Evolutionary conservation across 257 asterid species (phyloP).

Genomic region (Petunia secreta): DNA sequence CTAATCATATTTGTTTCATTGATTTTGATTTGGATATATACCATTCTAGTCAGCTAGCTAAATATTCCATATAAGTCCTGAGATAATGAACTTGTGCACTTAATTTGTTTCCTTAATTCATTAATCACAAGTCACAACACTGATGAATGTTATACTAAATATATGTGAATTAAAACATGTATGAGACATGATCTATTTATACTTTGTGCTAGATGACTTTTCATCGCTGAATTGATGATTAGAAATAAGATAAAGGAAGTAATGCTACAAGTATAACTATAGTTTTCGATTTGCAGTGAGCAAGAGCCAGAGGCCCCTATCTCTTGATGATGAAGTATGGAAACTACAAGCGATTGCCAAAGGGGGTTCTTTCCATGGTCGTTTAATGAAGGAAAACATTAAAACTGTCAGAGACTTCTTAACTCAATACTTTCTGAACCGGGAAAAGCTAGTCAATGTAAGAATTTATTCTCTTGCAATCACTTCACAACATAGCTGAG

Average conservation of each 20-base stretch:
- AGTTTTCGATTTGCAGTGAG: neutral
- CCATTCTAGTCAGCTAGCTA: no score
- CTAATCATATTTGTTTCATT: neutral
- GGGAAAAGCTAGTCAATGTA: slow-evolving; percentile 4
- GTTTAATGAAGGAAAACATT: slow-evolving; percentile 19
- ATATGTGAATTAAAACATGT: no score
- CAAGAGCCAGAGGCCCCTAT: neutral
- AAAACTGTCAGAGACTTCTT: slow-evolving; percentile 19
- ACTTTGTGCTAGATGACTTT: neutral
- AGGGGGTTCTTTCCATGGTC: neutral
- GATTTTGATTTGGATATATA: neutral
- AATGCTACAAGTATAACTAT: no score
- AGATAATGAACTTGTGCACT: neutral
- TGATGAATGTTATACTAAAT: no score
- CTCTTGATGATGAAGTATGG: slow-evolving; percentile 21
- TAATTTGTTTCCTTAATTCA: neutral
- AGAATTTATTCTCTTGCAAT: neutral
- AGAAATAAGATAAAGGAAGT: no score
- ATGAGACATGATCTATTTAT: no score
- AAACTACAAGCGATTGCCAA: slow-evolving; percentile 20
- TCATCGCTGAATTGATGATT: no score
- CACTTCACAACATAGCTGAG: neutral
- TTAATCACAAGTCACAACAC: no score
- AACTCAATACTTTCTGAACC: neutral
- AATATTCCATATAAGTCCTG: neutral